A percentile compares a stretch with the other conserved stretches of the same genome.
phyloP scores from a whole-genome alignment of 2,329 filamentous ascomycete genomes.

The Ceratocystiopsis minuta region DNA sequence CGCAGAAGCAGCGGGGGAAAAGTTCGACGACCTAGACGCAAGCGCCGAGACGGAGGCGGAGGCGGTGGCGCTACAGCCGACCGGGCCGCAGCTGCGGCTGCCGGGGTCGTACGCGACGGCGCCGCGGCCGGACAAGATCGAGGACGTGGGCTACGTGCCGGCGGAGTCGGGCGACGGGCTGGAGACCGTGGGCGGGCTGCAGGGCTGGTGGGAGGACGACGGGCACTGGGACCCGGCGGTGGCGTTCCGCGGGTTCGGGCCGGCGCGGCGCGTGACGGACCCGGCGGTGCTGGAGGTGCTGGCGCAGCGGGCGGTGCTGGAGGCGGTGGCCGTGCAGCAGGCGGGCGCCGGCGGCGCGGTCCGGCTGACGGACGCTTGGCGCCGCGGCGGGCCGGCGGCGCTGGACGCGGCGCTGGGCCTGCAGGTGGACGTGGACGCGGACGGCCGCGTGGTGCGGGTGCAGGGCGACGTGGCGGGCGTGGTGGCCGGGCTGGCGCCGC shows the following conservation, averaged over 20 bases:
- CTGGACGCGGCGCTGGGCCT: conserved; percentile 18
- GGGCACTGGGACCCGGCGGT: conserved; percentile 32
- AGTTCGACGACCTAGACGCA: neutral
- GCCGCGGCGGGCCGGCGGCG: conserved; percentile 17
- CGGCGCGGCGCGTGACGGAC: conserved; percentile 22
- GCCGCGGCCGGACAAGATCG: conserved; percentile 13
- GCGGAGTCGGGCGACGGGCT: conserved; percentile 27
- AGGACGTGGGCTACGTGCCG: conserved; percentile 25
- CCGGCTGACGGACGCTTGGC: conserved; percentile 14
- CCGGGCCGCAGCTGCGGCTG: conserved; percentile 10
- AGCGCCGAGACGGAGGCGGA: conserved; percentile 2
- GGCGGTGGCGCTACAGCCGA: neutral
- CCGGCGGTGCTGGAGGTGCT: conserved; percentile 27
- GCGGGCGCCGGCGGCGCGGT: conserved; percentile 8
- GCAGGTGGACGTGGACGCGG: conserved; percentile 19
- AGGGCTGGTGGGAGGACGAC: conserved; percentile 35
- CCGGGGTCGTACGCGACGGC: conserved; percentile 12
- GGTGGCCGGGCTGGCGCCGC: conserved; percentile 10
- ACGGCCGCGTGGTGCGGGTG: conserved; percentile 17
- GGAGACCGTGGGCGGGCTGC: conserved; percentile 27
- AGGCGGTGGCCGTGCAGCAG: conserved; percentile 28
- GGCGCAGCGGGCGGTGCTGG: conserved; percentile 32
- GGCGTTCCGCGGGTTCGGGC: conserved; percentile 26
- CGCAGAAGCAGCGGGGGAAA: too few species aligned
- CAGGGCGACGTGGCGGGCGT: conserved; percentile 16